Base-by-base conservation (phyloP, 1,139 yeast species). In the Saccharomyces hybrid region DNA sequence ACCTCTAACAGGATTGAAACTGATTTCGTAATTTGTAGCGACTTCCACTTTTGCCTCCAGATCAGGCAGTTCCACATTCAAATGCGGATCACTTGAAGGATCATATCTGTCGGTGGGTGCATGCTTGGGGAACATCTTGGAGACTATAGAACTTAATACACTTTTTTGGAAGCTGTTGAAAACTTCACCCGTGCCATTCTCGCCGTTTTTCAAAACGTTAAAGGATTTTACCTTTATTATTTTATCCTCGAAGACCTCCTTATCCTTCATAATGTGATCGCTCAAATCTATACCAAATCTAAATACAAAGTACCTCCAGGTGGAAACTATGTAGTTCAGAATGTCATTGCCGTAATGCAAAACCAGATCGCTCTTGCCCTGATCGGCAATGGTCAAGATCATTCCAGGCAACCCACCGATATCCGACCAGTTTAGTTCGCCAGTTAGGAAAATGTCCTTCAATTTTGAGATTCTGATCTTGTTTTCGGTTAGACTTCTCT, bases 381-480 rank as follows among this genome's bases (percentile, higher is more conserved):
- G 86, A 62, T 89, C 97, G 53, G 90, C 84, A n/a, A 87, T 76
- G 0, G 97, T 89, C 54, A 93, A 72, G 52, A 91, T 81, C 61
- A 89, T 73, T 0, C 99, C 99, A 0, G 98, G 97, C 13, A 93
- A 71, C 0, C 99, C 99, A 11, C 96, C 91, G 5, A 90, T 73
- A 25, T 84, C 78, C 6, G 78, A 70, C 97, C 97, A 91, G 52
- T 76, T 73, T 13, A 87, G 61, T 13, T 74, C 75, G 1, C 99
- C 99, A 0, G 96, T 83, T 5, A 91, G 65, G 63, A 88, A 90
- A 2, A 91, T 75, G 32, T 83, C 80, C 53, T 80, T 77, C 38
- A 89, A 71, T 59, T 81, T 83, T 2, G 79, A 72, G 20, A 83
- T 71, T 57, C 79, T 74, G 26, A 82, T 68, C 52, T 79, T 77